Evolutionary conservation across 2,329 filamentous ascomycete genomes (phyloP).

Genomic region (Chrysoporthe cubensis): DNA sequence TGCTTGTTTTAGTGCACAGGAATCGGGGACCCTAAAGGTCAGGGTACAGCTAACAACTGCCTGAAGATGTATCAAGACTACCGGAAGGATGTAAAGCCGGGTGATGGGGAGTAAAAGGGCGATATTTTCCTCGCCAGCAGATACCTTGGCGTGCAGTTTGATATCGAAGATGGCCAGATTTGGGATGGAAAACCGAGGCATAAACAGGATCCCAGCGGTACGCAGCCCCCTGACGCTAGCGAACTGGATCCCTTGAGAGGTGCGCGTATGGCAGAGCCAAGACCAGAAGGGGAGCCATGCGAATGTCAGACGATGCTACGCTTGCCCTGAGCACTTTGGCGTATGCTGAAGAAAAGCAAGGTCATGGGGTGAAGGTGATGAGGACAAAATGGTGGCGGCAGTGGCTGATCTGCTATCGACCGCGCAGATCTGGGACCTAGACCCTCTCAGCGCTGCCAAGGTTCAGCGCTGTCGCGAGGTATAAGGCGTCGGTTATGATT

Average conservation of each 20-base stretch:
- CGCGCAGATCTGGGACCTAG: not conserved
- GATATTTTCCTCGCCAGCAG: no score
- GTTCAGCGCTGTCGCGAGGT: not conserved
- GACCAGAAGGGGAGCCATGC: not conserved
- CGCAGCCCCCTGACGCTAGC: conserved; percentile 9
- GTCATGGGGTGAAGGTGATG: not conserved
- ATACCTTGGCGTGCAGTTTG: no score
- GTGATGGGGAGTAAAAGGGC: no score
- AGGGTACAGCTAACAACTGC: no score
- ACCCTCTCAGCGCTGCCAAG: not conserved
- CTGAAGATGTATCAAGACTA: no score
- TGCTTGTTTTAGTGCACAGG: no score
- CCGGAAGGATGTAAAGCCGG: no score
- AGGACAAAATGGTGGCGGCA: not conserved
- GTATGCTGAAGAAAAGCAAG: conserved; percentile 5
- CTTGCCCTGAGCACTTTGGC: not conserved
- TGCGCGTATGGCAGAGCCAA: not conserved
- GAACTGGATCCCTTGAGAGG: not conserved
- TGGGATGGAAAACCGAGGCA: not conserved
- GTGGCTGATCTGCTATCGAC: not conserved
- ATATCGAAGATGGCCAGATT: no score
- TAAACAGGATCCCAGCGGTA: not conserved
- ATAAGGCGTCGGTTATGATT: not conserved
- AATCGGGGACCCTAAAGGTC: no score
- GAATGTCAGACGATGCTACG: not conserved